Conservation (phyloP, 495 filamentous ascomycete species). For the Penicillium alfredii region DNA sequence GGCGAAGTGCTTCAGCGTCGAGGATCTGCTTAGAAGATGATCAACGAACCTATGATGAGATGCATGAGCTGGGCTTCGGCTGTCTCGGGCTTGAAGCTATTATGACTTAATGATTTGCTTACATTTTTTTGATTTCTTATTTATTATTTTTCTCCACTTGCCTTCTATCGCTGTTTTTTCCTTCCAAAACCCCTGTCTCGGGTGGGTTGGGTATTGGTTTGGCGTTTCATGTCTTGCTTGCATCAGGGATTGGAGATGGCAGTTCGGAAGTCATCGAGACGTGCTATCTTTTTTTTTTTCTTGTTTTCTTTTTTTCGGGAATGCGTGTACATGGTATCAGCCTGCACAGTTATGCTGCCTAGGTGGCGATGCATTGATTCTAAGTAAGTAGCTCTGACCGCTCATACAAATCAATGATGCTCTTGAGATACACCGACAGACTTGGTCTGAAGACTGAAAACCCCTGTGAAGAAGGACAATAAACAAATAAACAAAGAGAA, state of each 20-base stretch:
- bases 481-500: no score
- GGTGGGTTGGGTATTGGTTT: no score
- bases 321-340: conserved; percentile 3
- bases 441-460: no score
- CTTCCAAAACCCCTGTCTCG: no score
- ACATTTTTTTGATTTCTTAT: no score
- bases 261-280: no score
- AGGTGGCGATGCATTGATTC: conserved; percentile 16
- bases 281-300: neutral
- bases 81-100: no score
- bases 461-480: neutral
- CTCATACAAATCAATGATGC: conserved; percentile 6
- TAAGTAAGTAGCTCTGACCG: conserved; percentile 14
- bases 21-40: conserved; percentile 28
- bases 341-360: conserved; percentile 7
- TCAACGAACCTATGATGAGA: conserved; percentile 5
- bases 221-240: no score
- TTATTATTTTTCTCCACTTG: no score
- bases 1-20: conserved; percentile 70
- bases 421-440: no score
- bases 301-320: conserved; percentile 1
- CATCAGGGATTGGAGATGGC: neutral
- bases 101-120: no score
- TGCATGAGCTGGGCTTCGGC: conserved; percentile 6
- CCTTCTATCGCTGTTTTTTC: no score